A percentile compares a stretch with the other conserved stretches of the same genome.
Evolutionary conservation across 2,329 filamentous ascomycete genomes (phyloP).

Genomic region (Colletotrichum sp.): DNA sequence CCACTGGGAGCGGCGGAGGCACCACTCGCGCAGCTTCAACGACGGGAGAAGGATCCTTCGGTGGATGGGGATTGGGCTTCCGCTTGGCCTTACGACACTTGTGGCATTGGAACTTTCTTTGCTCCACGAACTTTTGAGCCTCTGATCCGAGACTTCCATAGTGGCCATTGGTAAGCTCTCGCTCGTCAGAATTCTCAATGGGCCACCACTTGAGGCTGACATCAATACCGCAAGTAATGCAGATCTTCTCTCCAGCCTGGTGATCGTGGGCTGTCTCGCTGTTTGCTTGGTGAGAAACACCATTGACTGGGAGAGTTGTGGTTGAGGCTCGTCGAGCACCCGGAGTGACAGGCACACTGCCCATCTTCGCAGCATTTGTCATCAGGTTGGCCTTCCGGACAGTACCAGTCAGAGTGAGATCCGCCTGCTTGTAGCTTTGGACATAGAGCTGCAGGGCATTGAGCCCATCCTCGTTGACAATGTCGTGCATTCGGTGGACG

Average conservation of each 20-base stretch:
- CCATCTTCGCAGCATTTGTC: constrained; percentile 65
- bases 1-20: constrained; percentile 26
- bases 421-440: constrained; percentile 92
- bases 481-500: constrained; percentile 81
- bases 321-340: constrained; percentile 63
- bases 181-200: constrained; percentile 58
- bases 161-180: constrained; percentile 56
- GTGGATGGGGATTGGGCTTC: constrained; percentile 41
- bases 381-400: constrained; percentile 88
- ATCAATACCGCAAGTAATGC: constrained; percentile 71
- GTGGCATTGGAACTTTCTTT: constrained; percentile 74
- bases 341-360: constrained; percentile 35
- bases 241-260: constrained; percentile 58
- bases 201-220: constrained; percentile 79
- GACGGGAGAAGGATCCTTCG: constrained; percentile 8
- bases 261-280: neutral
- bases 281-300: constrained; percentile 13
- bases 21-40: constrained; percentile 3
- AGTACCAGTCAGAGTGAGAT: constrained; percentile 87
- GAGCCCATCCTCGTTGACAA: constrained; percentile 71
- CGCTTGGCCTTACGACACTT: constrained; percentile 69
- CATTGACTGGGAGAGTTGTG: constrained; percentile 40
- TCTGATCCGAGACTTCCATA: constrained; percentile 57
- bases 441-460: constrained; percentile 88
- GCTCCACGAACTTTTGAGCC: constrained; percentile 63